Evolutionary conservation across 2,329 filamentous ascomycete genomes (phyloP), one percentile per base, ranked within the genome.

Genomic region (Leptoxyphium fumago): DNA sequence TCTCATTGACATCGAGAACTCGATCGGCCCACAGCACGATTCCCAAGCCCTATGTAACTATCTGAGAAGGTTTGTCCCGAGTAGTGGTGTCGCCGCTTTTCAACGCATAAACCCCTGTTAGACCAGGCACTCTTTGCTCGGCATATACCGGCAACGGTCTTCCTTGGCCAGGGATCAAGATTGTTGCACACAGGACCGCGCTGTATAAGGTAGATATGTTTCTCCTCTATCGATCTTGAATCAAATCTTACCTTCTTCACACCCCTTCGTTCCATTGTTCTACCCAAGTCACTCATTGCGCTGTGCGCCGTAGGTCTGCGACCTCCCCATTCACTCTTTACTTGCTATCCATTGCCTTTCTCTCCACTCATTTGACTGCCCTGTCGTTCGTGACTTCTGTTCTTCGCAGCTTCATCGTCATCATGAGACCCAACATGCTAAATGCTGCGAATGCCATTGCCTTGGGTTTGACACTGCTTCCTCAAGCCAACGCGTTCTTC

Each of bases 401-500:
- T 15, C 4, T 36, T 36, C 9, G 15, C 4, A 9, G 13, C 3
- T 15, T 36, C 9, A 15, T 9, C 29, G 15, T 9, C 9, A 15
- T 15, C 15, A 49, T 46, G 45, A 29, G 34, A 15, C 32, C 42
- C 11, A 43, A 41, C 40, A 45, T 14, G 29, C 26, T 49, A 10
- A 41, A 21, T 11, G 21, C 47, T 18, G 21, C 43, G 2, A 48
- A 5, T 15, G 15, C 48, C 30, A 32, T 56, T 28, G 50, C 39
- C 40, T 40, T 57, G 17, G 53, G 57, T 14, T 55, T 53, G 36
- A 47, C 60, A 13, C 54, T 68, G 14, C 55, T 61, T 13, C 58
- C 59, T 40, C 55, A 59, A 18, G 56, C 76, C 38, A 77, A 82
- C 53, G 79, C 80, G 43, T 82, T 84, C 57, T 73, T 84, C 58